Evolutionary conservation across 306 rosid species (phyloP), one percentile per base, ranked within the genome.

Genomic region (Sicyos baderoa): DNA sequence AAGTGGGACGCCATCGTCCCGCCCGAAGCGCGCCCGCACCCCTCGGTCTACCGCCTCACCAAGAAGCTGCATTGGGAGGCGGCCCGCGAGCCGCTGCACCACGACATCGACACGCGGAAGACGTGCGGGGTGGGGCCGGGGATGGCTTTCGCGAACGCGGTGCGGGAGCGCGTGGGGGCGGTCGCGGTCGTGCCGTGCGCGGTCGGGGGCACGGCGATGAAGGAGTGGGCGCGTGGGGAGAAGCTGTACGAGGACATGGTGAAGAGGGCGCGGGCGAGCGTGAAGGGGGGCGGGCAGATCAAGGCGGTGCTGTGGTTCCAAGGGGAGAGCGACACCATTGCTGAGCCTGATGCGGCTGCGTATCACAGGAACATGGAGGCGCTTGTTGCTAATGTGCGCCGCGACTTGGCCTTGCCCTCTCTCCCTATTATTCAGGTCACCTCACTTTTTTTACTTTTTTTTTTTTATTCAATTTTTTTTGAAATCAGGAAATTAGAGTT

Each of bases 191-290:
- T 89, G 44, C 98, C 98, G 1, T 89, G 95, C 54, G 96, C 96
- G 3, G 95, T 87, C 50, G 95, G 97, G 0, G 95, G 95, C 19
- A 92, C 95, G 4, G 87, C 96, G 18, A 82, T 92, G 0, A 86
- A 65, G 74, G 95, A 92, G 77, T 92, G 95, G 97, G 97, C 87
- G 82, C 97, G 91, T 74, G 96, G 96, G 23, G 76, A 87, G 74
- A 71, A 78, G 17, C 49, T 87, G 83, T 92, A 92, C 57, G 88
- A 87, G 67, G 78, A 80, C 0, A 92, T 87, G 96, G 82, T 92
- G 79, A 72, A 74, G 87, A 74, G 97, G 40, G 78, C 78, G 10
- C 79, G 68, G 22, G 85, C 79, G 71, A 84, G 95, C 78, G 76
- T 81, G 61, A 75, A 79, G 32, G 76, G 45, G 0, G 84, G 79